Base-by-base conservation (phyloP, 805 yeast species). In the Saccharomyces mikatae region DNA sequence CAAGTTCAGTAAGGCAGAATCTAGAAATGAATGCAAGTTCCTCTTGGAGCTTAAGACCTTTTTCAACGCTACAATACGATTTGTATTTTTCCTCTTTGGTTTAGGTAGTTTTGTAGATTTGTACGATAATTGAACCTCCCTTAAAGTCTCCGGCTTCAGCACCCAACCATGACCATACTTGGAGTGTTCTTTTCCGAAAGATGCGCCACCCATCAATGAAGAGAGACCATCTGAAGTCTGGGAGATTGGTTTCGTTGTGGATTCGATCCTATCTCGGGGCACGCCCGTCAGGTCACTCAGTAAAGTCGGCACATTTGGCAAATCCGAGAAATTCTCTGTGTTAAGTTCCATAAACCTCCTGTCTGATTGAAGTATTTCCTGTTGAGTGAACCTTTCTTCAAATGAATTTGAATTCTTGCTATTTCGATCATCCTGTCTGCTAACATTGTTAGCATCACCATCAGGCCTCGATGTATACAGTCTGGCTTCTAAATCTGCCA, bases 21-120 rank as follows among this genome's bases (percentile, higher is more conserved):
- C 74, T 21, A 68, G 51, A 55, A 66, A 70, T 30, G 69, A 64
- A 50, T 65, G 63, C 9, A 69, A 48, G 3, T 67, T 58, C 53
- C 74, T 62, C n/a, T 62, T 63, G 27, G 70, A 60, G 0, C 62
- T 53, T 32, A 70, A 51, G 2, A 65, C 61, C 54, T 68, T 70
- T 54, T 63, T 67, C 41, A 69, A 49, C 5, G 69, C 68, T 10
- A 63, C 66, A 1, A 63, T 54, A 47, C 71, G 60, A 54, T 69
- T 67, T 4, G 71, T 64, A 47, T 62, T 65, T 44, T 69, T 69
- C 56, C 62, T 60, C 49, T 62, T 65, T n/a, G 62, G 62, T 29
- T 55, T 57, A 5, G 70, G 67, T 6, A 67, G 69, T 50, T 68
- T 70, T n/a, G 71, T 70, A 9, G 71, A 69, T 46, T 63, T 62